Evolutionary conservation across 768 basidiomycete species (phyloP), one percentile per base, ranked within the genome.

Genomic region (Tremella yokohamensis): DNA sequence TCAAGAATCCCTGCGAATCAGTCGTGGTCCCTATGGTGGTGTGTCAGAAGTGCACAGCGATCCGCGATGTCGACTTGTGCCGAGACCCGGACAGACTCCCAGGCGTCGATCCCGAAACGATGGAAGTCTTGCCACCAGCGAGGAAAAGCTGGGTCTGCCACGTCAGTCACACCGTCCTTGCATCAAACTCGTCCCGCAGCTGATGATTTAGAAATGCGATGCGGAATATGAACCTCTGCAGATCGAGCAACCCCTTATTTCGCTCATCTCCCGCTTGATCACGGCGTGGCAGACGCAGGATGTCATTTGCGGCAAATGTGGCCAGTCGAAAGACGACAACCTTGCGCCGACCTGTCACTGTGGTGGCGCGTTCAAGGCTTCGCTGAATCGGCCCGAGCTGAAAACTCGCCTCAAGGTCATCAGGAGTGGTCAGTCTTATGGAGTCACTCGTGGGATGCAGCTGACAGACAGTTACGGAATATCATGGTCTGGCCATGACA

Each of bases 41-140:
- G 26, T 97, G 94, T 73, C 84, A 83, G 40, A 83, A 86, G 68
- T 98, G 89, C 77, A 92, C 91, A 74, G 78, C 80, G 13, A 81
- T 92, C 59, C 84, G 88, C 2, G 91, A 94, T 74, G 89, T 99
- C 68, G 96, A 99, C 76, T 88, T 99, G 69, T 97, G 94, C 73
- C 84, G 94, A 15, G 94, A 98, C 77, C 82, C 85, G 11, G 88
- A 90, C 58, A 81, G 96, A 40, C 80, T 90, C 42, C 85, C 89
- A 3, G 60, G 64, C 49, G 64, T 76, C 12, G 77, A 76, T 51
- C 63, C 57, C 6, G 65, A 61, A 20, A 64, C 40, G 8, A 57
- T 63, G 24, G 72, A 67, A 52, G 54, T 73, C 26, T 38, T 9
- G 79, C 79, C 62, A 78, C 81, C 67, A 62, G 78, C 58, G 77